A percentile compares a stretch with the other conserved stretches of the same genome.
Evolutionary conservation across 176 grass and related monocot genomes (phyloP).

Genomic region (Oryza coarctata): DNA sequence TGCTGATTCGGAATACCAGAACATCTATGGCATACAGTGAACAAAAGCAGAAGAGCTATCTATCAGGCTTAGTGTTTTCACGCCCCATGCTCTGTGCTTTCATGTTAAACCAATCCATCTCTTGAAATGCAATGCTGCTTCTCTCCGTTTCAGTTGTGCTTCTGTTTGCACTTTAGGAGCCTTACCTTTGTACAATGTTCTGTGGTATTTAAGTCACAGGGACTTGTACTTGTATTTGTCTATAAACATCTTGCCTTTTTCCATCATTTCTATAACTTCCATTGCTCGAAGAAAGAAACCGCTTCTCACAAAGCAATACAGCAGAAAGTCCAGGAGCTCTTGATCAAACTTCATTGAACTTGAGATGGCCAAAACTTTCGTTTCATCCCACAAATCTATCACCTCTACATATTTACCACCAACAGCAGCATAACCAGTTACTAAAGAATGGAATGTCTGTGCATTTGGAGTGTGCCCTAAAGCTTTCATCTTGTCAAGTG

Average conservation of each 20-base stretch:
- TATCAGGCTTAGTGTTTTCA: neutral
- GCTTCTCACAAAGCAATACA: constrained; percentile 97
- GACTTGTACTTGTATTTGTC: constrained; percentile 95
- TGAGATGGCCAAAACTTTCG: constrained; percentile 68
- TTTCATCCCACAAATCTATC: constrained; percentile 93
- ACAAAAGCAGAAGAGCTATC: neutral
- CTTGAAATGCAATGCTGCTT: constrained; percentile 76
- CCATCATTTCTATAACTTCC: constrained; percentile 92
- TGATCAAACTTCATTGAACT: constrained; percentile 76
- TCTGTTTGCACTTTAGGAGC: constrained; percentile 80
- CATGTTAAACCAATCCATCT: constrained; percentile 86
- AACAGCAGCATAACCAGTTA: constrained; percentile 77
- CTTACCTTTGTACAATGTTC: constrained; percentile 74
- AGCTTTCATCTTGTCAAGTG: constrained; percentile 80
- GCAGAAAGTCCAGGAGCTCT: constrained; percentile 80
- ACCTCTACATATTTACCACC: constrained; percentile 85
- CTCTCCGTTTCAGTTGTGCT: constrained; percentile 80
- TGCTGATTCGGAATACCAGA: neutral
- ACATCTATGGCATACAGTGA: neutral
- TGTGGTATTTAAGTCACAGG: constrained; percentile 94
- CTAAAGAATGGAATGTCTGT: constrained; percentile 73
- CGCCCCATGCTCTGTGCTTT: neutral
- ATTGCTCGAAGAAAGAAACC: constrained; percentile 94
- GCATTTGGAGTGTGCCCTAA: constrained; percentile 77
- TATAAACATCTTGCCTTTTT: constrained; percentile 68